Evolutionary conservation across 495 filamentous ascomycete genomes (phyloP).

Genomic region (Penicillium goetzii): DNA sequence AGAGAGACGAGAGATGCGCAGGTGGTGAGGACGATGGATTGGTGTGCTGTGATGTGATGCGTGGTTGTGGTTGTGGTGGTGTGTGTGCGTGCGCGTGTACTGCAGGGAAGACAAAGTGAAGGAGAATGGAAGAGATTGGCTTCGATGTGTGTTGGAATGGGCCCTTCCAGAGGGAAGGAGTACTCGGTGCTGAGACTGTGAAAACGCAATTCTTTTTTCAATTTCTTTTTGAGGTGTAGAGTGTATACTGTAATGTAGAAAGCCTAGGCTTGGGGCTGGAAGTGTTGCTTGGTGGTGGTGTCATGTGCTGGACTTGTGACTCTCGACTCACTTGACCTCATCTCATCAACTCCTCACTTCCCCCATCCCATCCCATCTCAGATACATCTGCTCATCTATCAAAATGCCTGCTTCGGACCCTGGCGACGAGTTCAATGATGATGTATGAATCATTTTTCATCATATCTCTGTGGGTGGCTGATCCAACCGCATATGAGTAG

Average conservation of each 20-base stretch:
- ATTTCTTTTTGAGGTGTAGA: background rate
- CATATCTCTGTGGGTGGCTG: background rate
- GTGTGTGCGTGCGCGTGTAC: background rate
- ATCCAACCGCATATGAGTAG: conserved; percentile 25
- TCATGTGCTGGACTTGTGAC: conserved; percentile 8
- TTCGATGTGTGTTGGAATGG: conserved; percentile 30
- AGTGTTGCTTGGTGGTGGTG: background rate
- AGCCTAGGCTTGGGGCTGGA: background rate
- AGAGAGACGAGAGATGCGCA: conserved; percentile 20
- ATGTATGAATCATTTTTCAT: conserved; percentile 41
- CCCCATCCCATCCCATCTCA: background rate
- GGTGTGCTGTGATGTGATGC: conserved; percentile 19
- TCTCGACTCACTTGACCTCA: conserved; percentile 1
- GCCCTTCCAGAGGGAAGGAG: conserved; percentile 28
- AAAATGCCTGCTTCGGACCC: conserved; percentile 55
- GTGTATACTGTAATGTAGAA: background rate
- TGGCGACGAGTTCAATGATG: conserved; percentile 59
- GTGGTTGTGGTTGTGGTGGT: background rate
- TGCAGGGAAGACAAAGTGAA: background rate
- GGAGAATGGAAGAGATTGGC: conserved; percentile 23
- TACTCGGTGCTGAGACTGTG: conserved; percentile 36
- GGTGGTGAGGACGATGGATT: conserved; percentile 20
- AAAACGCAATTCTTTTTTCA: conserved; percentile 30
- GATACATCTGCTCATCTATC: background rate
- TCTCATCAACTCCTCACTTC: background rate